phyloP scores from a whole-genome alignment of 768 basidiomycete species.

The Paxillus ammoniavirescens region DNA sequence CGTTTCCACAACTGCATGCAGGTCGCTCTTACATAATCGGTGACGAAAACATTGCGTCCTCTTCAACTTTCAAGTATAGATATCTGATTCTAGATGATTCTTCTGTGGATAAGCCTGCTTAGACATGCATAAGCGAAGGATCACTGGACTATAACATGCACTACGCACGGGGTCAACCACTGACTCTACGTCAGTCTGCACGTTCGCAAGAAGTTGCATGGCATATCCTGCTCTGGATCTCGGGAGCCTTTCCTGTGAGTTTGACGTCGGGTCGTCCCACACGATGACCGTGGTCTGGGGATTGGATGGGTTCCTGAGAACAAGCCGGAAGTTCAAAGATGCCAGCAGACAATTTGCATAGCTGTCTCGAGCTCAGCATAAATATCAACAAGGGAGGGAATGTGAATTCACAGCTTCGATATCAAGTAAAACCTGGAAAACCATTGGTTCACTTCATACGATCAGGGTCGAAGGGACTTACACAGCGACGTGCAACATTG shows the following conservation, averaged over 20 bases:
- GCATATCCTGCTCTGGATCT: not conserved
- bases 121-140: too few species aligned
- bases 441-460: not conserved
- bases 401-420: constrained; percentile 13
- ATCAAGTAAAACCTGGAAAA: constrained; percentile 8
- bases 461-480: constrained; percentile 2
- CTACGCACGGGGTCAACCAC: too few species aligned
- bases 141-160: too few species aligned
- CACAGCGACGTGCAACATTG: constrained; percentile 15
- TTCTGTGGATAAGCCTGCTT: too few species aligned
- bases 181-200: too few species aligned
- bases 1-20: too few species aligned
- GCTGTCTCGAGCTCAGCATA: not conserved
- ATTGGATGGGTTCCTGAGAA: constrained; percentile 7
- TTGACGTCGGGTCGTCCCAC: not conserved
- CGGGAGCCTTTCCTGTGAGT: not conserved
- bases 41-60: too few species aligned
- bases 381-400: not conserved
- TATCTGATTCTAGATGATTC: too few species aligned
- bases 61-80: too few species aligned
- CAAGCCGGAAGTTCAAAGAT: constrained; percentile 13
- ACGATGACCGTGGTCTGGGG: not conserved
- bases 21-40: not conserved
- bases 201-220: not conserved
- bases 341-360: constrained; percentile 20